Evolutionary conservation across 805 yeast species (phyloP), one percentile per base, ranked within the genome.

Genomic region (Candida sithepensis): DNA sequence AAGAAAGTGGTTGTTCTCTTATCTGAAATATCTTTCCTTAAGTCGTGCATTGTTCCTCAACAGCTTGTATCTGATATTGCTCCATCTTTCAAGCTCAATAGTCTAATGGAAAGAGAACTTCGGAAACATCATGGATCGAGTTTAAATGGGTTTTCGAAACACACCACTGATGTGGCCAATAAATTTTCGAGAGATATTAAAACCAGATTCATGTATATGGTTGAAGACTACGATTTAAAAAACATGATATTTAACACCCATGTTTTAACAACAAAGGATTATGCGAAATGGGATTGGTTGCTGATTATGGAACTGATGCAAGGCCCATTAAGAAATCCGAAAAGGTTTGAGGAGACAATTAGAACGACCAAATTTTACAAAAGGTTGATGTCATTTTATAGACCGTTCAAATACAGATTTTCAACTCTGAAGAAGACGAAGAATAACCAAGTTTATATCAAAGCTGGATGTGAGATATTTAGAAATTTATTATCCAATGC

Each of bases 361-460:
- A 81, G 77, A 56, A 83, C 85, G 2, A 89, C 97, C 0, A 92
- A 91, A 58, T 88, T 94, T 58, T 74, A 91, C 61, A 91, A 92
- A 60, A 70, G 97, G 47, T 63, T 94, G 22, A 64, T 91, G 56
- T 87, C 96, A 2, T 94, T 92, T 62, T 92, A 82, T 62, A 73
- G 98, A 45, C 99, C 99, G 0, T 85, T 91, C 69, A 91, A 95
- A 66, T 81, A 84, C 57, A 71, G 97, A 46, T 92, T 90, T 64
- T 72, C 86, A 7, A 68, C 71, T 23, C 66, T 81, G 41, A 69
- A 78, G 49, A 71, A 71, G 47, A 69, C 81, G 1, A 78, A 74
- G 47, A 65, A 71, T 28, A 75, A 84, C 21, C 74, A 73, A 22
- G 74, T 77, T 50, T 88, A 82, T 54, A 76, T 87, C 12, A 75